Evolutionary conservation across 805 yeast species (phyloP), one percentile per base, ranked within the genome.

Genomic region (Starmera quercuum): DNA sequence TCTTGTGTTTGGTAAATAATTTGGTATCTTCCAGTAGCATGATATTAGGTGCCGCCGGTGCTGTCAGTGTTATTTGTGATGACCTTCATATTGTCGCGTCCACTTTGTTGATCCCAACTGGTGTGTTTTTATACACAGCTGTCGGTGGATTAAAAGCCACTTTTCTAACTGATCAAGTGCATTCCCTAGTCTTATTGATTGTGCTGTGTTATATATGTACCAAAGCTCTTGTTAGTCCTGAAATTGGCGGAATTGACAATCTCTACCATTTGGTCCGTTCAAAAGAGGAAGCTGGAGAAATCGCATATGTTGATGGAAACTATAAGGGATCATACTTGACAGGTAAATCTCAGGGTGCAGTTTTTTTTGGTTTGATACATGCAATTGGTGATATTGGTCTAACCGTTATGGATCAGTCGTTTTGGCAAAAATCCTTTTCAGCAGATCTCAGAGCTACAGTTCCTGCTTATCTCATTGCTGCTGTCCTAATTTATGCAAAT

Each of bases 111-210:
- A 49, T 66, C 6, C 71, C 73, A 8, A 36, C 65, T 18, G 68
- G 70, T 26, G 74, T 70, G n/a, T 45, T 64, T 35, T 43, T 65
- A 21, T 70, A 69, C 43, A 70, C 75, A 1, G 56, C 62, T 9
- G 54, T 64, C 28, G 75, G 74, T 27, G 75, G 75, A 5, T 47
- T 70, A 27, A 66, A 64, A 35, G 64, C 73, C 11, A 68, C 75
- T 4, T 67, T 69, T 39, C 46, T 70, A 23, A 63, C 75, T 8
- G 75, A 69, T 43, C 68, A 65, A 59, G 58, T 63, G 22, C 73
- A 68, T 47, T 61, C 71, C 1, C 63, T 65, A 19, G 63, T 68
- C 32, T 53, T 66, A 30, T 60, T 59, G 36, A 47, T 58, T 21
- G 51, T 66, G 13, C 46, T 66, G 18, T 49, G 53, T 6, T 41